Conservation (phyloP, 495 filamentous ascomycete genomes). For the Daldinia concentrica region DNA sequence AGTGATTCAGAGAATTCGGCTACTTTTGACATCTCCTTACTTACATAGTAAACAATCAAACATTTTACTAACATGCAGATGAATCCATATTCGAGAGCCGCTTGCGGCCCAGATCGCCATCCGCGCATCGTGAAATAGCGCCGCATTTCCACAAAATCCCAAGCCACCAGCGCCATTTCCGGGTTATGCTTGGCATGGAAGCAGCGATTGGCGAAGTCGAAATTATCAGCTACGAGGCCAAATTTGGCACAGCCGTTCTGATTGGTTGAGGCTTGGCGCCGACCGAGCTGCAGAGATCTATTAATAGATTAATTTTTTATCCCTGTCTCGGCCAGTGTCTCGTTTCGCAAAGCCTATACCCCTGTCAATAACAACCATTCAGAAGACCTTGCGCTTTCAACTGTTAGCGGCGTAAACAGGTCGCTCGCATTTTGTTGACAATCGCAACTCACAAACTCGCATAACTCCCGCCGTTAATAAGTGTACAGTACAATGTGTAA, state of each 20-base stretch:
- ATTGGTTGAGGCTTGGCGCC: constrained; percentile 47
- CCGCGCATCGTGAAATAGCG: constrained; percentile 19
- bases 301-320: constrained; percentile 44
- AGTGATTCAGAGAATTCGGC: neutral
- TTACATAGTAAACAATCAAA: constrained; percentile 1
- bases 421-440: constrained; percentile 30
- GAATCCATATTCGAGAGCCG: constrained; percentile 20
- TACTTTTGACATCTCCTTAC: constrained; percentile 1
- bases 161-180: constrained; percentile 39
- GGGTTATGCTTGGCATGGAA: constrained; percentile 36
- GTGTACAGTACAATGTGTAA: constrained; percentile 21
- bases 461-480: neutral
- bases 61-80: constrained; percentile 11
- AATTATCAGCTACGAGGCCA: constrained; percentile 47
- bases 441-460: constrained; percentile 11
- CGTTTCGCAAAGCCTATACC: constrained; percentile 48
- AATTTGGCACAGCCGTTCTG: constrained; percentile 39
- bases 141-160: constrained; percentile 30
- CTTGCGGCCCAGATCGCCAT: constrained; percentile 12
- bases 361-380: constrained; percentile 39
- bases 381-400: constrained; percentile 26
- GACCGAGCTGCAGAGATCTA: constrained; percentile 45
- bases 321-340: constrained; percentile 43
- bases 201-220: constrained; percentile 40
- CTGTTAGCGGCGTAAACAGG: constrained; percentile 37